A percentile compares a stretch with the other conserved stretches of the same genome.
Evolutionary conservation across 441 rosid species (phyloP).

Genomic region (Pelargonium fulgidum): DNA sequence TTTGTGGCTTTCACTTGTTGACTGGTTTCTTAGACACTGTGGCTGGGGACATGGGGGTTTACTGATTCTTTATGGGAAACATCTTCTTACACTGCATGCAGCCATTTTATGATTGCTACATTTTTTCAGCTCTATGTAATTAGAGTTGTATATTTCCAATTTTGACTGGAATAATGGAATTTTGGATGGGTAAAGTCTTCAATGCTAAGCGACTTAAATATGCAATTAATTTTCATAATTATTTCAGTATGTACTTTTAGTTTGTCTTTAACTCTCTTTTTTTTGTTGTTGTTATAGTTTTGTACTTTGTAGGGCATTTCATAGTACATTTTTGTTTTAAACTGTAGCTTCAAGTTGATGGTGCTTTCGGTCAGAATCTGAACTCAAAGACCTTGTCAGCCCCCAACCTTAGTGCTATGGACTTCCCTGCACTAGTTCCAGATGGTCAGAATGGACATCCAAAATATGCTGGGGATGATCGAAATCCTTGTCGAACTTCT

Average conservation of each 20-base stretch:
- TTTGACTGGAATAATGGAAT: neutral
- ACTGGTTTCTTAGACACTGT: too few species aligned
- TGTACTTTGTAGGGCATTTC: neutral
- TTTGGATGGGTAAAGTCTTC: neutral
- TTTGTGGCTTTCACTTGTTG: too few species aligned
- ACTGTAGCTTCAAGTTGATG: constrained; percentile 82
- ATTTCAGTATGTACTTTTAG: too few species aligned
- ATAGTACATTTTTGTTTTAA: constrained; percentile 15
- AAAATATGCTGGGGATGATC: constrained; percentile 62
- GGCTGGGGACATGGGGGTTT: too few species aligned
- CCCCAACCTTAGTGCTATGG: constrained; percentile 66
- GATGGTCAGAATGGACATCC: constrained; percentile 52
- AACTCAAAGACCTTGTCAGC: constrained; percentile 57
- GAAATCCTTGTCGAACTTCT: constrained; percentile 43
- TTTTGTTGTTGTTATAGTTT: too few species aligned
- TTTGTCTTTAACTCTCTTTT: too few species aligned
- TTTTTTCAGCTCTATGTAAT: neutral
- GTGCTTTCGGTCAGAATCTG: constrained; percentile 55
- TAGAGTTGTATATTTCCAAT: neutral
- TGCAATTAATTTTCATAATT: neutral
- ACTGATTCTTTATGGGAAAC: too few species aligned
- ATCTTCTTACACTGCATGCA: too few species aligned
- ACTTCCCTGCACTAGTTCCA: constrained; percentile 69
- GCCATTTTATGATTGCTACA: too few species aligned
- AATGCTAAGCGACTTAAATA: neutral